A percentile compares a stretch with the other conserved stretches of the same genome.
These are phyloP conservation scores for Pleochaeta shiraiana DNA, from an alignment of 2,329 filamentous ascomycete species.

Conservation along the genomic window DNA sequence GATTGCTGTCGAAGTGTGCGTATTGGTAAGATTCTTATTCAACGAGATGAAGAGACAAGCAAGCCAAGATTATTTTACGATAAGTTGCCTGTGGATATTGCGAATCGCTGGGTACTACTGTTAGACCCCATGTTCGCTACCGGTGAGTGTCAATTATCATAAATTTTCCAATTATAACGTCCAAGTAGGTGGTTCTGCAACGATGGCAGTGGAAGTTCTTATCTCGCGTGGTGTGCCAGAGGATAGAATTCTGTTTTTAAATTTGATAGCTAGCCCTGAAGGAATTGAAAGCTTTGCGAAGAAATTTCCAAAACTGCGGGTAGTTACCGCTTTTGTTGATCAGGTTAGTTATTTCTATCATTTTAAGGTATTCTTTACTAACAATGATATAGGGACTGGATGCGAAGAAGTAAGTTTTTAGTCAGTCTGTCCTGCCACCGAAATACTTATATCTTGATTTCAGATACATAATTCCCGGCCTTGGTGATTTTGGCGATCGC, in stretches of 20 bases:
- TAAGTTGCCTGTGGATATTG: conserved; percentile 87
- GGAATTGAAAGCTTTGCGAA: conserved; percentile 76
- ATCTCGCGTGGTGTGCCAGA: conserved; percentile 81
- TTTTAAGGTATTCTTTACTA: conserved; percentile 4
- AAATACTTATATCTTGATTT: conserved; percentile 9
- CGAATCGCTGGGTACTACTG: conserved; percentile 76
- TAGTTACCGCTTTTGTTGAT: conserved; percentile 93
- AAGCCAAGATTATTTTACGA: conserved; percentile 93
- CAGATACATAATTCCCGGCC: conserved; percentile 85
- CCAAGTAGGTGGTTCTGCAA: conserved; percentile 62
- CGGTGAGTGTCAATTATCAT: conserved; percentile 29
- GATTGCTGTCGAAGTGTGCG: conserved; percentile 96
- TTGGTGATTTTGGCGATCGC: conserved; percentile 88
- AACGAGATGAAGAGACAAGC: conserved; percentile 86
- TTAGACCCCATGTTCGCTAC: conserved; percentile 99
- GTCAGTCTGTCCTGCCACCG: conserved; percentile 2
- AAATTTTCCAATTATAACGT: conserved; percentile 1
- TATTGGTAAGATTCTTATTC: conserved; percentile 96
- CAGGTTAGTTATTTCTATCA: conserved; percentile 33
- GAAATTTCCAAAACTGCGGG: conserved; percentile 70
- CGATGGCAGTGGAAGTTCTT: conserved; percentile 89
- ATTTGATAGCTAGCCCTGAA: conserved; percentile 91
- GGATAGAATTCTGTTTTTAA: conserved; percentile 87
- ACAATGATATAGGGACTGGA: conserved; percentile 46
- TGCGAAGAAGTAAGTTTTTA: conserved; percentile 66